Percentiles rank a stretch among this genome's conserved stretches.
These are phyloP conservation scores for Paraphaeosphaeria minitans DNA, from an alignment of 2,329 filamentous ascomycete species.

Conservation along the genomic window DNA sequence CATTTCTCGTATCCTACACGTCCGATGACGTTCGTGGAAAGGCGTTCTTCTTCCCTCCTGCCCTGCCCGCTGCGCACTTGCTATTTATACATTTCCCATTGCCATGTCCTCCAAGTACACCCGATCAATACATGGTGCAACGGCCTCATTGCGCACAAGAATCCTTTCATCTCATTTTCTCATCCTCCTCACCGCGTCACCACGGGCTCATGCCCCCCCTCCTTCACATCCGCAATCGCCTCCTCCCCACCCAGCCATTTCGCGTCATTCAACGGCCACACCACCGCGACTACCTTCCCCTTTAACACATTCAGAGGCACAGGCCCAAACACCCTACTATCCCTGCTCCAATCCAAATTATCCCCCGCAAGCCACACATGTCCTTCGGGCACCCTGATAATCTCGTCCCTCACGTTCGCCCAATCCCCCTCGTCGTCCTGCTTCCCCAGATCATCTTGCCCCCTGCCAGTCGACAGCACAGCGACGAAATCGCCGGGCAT, in stretches of 20 bases:
- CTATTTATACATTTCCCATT: background rate
- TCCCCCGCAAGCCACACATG: conserved; percentile 93
- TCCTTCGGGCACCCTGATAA: conserved; percentile 83
- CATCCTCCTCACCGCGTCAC: background rate
- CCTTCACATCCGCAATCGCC: conserved; percentile 6
- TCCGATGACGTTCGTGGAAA: too few relatives aligned
- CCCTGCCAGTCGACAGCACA: conserved; percentile 62
- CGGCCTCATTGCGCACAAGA: background rate
- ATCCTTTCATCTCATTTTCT: background rate
- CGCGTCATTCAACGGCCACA: conserved; percentile 28
- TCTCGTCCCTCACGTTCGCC: conserved; percentile 45
- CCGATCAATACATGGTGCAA: background rate
- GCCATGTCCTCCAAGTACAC: background rate
- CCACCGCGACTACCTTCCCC: conserved; percentile 72
- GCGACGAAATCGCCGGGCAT: conserved; percentile 71
- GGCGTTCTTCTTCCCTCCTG: background rate
- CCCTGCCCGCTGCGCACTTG: background rate
- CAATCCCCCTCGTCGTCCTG: conserved; percentile 31
- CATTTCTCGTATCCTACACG: too few relatives aligned
- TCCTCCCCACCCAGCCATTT: conserved; percentile 30
- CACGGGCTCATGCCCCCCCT: conserved; percentile 1
- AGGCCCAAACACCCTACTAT: conserved; percentile 86
- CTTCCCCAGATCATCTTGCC: conserved; percentile 31
- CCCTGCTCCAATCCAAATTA: conserved; percentile 80
- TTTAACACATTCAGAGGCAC: conserved; percentile 82